Evolutionary conservation across 768 basidiomycete genomes (phyloP), one percentile per base, ranked within the genome.

Genomic region (Termitomyces heimii): DNA sequence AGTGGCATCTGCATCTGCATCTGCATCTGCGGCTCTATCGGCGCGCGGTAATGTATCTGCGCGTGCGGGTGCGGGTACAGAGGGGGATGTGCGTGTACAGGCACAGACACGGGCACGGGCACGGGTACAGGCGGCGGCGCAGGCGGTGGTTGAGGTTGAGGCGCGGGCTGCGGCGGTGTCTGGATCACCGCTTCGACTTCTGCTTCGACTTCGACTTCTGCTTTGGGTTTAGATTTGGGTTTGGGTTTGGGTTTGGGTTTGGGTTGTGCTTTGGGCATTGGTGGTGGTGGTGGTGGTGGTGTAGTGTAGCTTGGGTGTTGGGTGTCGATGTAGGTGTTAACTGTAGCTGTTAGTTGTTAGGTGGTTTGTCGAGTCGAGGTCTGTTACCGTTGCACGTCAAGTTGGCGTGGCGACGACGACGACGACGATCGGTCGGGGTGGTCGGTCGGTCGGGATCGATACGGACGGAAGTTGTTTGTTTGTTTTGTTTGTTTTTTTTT

Each of bases 11-110:
- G 29, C 0, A 3, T 20, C 3, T 31, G n/a, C 2, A 20, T 8
- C 0, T 22, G 40, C 6, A 2, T n/a, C 12, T n/a, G 18, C 1
- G 39, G 2, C 1, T 13, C 81, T 75, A 69, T 82, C 12, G 57
- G 61, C 45, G 48, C 28, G 57, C 47, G 31, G 40, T n/a, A 42
- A 12, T 13, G 12, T 2, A 6, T 26, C 14, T 50, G 42, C 35
- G 39, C 57, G 42, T 49, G 58, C 46, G 51, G 56, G 43, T 7
- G 20, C 9, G 16, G 56, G 43, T 7, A 16, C 9, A 9, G 44
- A 3, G 20, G 32, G 22, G 54, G 34, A 10, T 52, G 51, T 5
- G 51, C 20, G 28, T 52, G 51, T 16, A 39, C 35, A 3, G 51
- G 51, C 3, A 29, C 26, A 0, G 51, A 35, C 3, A 45, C 35